A percentile compares a stretch with the other conserved stretches of the same genome.
These are phyloP conservation scores for Lachancea thermotolerans DNA, from an alignment of 805 yeast species.

Conservation along the genomic window DNA sequence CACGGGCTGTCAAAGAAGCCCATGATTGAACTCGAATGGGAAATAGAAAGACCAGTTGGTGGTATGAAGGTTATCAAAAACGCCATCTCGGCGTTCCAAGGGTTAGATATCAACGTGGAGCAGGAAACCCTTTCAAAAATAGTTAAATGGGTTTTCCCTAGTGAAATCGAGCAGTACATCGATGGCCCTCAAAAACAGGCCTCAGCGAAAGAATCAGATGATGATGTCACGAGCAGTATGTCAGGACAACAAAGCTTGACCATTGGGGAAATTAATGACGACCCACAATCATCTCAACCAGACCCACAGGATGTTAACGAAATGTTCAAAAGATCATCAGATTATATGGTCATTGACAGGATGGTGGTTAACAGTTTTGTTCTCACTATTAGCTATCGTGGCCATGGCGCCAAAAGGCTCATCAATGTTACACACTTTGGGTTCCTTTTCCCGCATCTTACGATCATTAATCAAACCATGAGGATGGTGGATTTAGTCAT, in stretches of 20 bases:
- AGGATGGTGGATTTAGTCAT: constrained; percentile 60
- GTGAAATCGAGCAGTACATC: constrained; percentile 25
- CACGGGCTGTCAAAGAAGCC: constrained; percentile 17
- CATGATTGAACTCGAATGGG: constrained; percentile 55
- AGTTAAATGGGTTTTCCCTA: constrained; percentile 66
- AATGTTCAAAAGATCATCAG: constrained; percentile 72
- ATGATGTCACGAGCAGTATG: constrained; percentile 9
- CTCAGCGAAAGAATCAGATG: constrained; percentile 4
- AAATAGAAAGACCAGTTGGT: constrained; percentile 79
- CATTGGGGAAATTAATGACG: constrained; percentile 1
- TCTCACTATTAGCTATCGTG: constrained; percentile 70
- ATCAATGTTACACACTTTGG: constrained; percentile 72
- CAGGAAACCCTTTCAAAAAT: constrained; percentile 58
- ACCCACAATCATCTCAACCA: neutral
- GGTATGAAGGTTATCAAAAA: constrained; percentile 77
- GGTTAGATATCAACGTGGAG: constrained; percentile 68
- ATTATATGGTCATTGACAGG: constrained; percentile 59
- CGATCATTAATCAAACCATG: constrained; percentile 60
- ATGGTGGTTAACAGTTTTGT: constrained; percentile 45
- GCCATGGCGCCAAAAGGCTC: constrained; percentile 60
- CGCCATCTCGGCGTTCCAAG: constrained; percentile 54
- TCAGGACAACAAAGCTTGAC: constrained; percentile 6
- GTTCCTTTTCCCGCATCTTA: constrained; percentile 55
- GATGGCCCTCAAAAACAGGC: no score
- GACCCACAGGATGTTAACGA: constrained; percentile 24